Evolutionary conservation across 768 basidiomycete genomes (phyloP).

Genomic region (Pilatotrama ljubarskyi): DNA sequence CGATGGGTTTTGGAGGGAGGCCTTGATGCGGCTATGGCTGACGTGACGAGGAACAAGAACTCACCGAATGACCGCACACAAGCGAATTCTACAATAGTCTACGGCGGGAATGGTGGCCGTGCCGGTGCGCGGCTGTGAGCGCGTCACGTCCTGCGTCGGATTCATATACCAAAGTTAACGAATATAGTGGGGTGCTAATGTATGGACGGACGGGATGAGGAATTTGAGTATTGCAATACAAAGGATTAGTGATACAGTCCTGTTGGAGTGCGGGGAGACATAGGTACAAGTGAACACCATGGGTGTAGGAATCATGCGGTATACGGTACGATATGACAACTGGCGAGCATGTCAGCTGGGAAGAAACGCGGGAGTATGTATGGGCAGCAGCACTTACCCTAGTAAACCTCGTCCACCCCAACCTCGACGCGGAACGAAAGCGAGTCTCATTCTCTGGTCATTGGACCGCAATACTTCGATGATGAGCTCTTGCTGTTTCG

Average conservation of each 20-base stretch:
- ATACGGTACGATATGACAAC: slow-evolving; percentile 27
- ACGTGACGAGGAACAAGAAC: slow-evolving; percentile 24
- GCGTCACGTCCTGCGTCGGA: too few species aligned
- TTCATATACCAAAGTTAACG: background rate
- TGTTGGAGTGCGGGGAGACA: slow-evolving; percentile 45
- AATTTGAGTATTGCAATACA: background rate
- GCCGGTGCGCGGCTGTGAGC: background rate
- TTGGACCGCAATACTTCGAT: slow-evolving; percentile 58
- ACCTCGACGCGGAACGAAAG: slow-evolving; percentile 36
- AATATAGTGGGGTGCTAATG: background rate
- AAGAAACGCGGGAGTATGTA: background rate
- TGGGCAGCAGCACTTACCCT: slow-evolving; percentile 51
- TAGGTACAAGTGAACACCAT: background rate
- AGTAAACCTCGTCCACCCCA: slow-evolving; percentile 90
- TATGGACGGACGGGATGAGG: background rate
- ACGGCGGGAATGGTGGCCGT: background rate
- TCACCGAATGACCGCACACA: background rate
- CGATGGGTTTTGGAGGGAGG: slow-evolving; percentile 50
- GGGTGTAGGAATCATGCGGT: background rate
- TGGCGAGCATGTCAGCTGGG: background rate
- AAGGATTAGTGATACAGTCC: slow-evolving; percentile 50
- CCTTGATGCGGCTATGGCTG: slow-evolving; percentile 30
- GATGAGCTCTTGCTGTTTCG: slow-evolving; percentile 52
- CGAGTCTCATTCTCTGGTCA: slow-evolving; percentile 36
- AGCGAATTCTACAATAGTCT: slow-evolving; percentile 22